Percentiles rank a stretch among this genome's conserved stretches.
Conservation (phyloP, 768 basidiomycete genomes). For the Termitomyces sp. region DNA sequence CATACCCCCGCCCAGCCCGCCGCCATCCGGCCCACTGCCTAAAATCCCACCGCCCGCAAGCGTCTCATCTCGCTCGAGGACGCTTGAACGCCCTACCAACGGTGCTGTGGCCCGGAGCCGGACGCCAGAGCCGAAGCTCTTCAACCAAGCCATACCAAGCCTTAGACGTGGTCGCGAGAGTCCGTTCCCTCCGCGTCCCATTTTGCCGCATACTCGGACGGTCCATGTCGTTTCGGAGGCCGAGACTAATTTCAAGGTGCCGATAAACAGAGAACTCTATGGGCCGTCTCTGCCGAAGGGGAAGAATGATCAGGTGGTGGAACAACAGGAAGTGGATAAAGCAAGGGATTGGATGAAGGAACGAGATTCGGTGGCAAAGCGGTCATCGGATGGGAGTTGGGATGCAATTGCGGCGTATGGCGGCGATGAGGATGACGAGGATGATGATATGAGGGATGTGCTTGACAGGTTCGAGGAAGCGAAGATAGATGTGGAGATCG, state of each 20-base stretch:
- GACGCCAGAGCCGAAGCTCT: conserved; percentile 6
- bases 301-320: neutral
- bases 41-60: conserved; percentile 19
- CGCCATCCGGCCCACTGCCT: conserved; percentile 40
- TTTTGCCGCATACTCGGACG: conserved; percentile 19
- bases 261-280: conserved; percentile 26
- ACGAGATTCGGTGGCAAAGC: conserved; percentile 2
- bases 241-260: conserved; percentile 21
- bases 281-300: conserved; percentile 14
- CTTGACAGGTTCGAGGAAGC: conserved; percentile 32
- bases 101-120: conserved; percentile 7
- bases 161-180: conserved; percentile 41
- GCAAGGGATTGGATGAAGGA: conserved; percentile 5
- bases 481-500: conserved; percentile 4
- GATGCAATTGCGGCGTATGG: conserved; percentile 18
- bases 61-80: conserved; percentile 2
- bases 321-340: conserved; percentile 1
- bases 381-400: conserved; percentile 17
- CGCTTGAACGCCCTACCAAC: neutral
- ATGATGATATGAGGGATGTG: conserved; percentile 27
- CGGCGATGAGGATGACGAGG: conserved; percentile 22
- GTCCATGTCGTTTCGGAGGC: conserved; percentile 18
- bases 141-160: conserved; percentile 10
- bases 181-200: conserved; percentile 45
- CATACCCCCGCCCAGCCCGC: conserved; percentile 46